Percentiles rank a stretch among this genome's conserved stretches.
Conservation (phyloP, 2,329 filamentous ascomycete genomes). For the Didymella pomorum region DNA sequence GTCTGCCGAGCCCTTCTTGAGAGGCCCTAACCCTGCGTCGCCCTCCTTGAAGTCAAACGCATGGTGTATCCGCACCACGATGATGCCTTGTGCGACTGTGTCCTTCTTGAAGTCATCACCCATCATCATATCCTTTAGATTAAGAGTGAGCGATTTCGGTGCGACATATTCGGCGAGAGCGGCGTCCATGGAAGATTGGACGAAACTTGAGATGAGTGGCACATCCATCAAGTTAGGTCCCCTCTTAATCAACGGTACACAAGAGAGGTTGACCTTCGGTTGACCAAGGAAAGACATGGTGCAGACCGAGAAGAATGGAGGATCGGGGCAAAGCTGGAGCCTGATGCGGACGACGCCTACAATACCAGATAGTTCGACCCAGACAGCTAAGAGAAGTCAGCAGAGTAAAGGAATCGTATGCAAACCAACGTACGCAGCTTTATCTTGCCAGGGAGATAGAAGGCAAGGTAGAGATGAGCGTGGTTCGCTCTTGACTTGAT, state of each 20-base stretch:
- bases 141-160: constrained; percentile 75
- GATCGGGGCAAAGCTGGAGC: constrained; percentile 76
- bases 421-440: constrained; percentile 56
- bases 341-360: constrained; percentile 74
- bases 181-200: constrained; percentile 76
- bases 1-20: constrained; percentile 70
- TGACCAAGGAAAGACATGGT: constrained; percentile 79
- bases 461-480: constrained; percentile 75
- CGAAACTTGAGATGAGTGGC: constrained; percentile 76
- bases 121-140: constrained; percentile 78
- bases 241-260: constrained; percentile 72
- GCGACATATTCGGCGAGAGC: constrained; percentile 79
- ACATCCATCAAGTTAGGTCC: constrained; percentile 78
- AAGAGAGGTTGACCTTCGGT: constrained; percentile 74
- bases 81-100: constrained; percentile 68
- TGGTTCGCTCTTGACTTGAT: constrained; percentile 72
- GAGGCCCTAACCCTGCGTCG: constrained; percentile 68
- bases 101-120: constrained; percentile 84
- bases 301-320: constrained; percentile 78
- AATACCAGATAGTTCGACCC: constrained; percentile 77
- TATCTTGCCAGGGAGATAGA: constrained; percentile 69
- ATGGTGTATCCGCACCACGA: constrained; percentile 71
- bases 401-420: background rate
- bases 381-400: constrained; percentile 62
- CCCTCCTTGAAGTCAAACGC: constrained; percentile 76